Percentiles rank a stretch among this genome's conserved stretches.
Conservation (phyloP, 148 eudicot species). For the Camellia japonica region DNA sequence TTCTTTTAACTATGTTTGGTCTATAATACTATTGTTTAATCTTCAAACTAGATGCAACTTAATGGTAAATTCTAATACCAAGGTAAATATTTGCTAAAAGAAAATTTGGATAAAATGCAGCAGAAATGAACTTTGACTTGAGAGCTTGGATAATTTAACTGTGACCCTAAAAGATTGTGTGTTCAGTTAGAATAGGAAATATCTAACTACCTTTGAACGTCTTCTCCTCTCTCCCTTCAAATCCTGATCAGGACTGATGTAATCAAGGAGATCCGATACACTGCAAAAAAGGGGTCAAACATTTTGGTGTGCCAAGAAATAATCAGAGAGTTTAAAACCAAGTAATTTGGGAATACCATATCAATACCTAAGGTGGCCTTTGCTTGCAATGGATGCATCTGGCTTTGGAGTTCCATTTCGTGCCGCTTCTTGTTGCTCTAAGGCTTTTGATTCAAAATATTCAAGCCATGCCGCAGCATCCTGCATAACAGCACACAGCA, state of each 20-base stretch:
- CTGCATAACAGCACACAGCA: slow-evolving; percentile 35
- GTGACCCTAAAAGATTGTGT: background rate
- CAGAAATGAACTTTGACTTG: background rate
- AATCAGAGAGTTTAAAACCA: slow-evolving; percentile 5
- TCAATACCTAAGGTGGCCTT: slow-evolving; percentile 98
- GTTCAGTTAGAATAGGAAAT: background rate
- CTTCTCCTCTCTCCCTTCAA: slow-evolving; percentile 73
- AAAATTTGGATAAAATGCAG: background rate
- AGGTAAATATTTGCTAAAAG: background rate
- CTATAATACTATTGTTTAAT: background rate
- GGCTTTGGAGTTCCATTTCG: slow-evolving; percentile 93
- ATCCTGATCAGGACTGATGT: slow-evolving; percentile 80
- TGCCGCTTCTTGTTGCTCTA: slow-evolving; percentile 98
- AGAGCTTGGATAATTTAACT: background rate
- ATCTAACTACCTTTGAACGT: slow-evolving; percentile 75
- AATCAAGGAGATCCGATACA: slow-evolving; percentile 98
- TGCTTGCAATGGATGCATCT: slow-evolving; percentile 96
- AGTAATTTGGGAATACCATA: slow-evolving; percentile 31
- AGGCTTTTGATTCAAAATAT: slow-evolving; percentile 92
- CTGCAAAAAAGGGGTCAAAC: slow-evolving; percentile 44
- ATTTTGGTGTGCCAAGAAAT: slow-evolving; percentile 16
- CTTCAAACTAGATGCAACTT: background rate
- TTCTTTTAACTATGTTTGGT: background rate
- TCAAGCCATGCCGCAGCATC: slow-evolving; percentile 99
- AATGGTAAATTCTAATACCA: background rate